A percentile compares a stretch with the other conserved stretches of the same genome.
These are phyloP conservation scores for Rhodomyrtus tomentosa DNA, from an alignment of 345 rosid species.

Conservation along the genomic window DNA sequence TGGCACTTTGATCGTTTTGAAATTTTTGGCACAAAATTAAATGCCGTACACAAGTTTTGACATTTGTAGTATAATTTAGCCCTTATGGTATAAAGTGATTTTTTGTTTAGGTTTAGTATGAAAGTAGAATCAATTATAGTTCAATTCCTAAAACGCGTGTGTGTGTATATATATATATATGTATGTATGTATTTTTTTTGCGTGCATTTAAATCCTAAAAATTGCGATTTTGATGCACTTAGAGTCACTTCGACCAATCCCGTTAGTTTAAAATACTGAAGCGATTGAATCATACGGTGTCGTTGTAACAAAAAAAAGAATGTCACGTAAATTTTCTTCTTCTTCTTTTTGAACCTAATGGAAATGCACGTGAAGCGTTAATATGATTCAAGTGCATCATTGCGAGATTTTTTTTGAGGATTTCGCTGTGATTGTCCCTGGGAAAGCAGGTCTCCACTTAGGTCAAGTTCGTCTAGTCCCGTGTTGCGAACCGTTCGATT, in stretches of 20 bases:
- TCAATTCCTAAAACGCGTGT: not conserved
- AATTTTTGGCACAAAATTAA: too few species aligned
- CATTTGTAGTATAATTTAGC: too few species aligned
- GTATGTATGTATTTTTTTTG: too few species aligned
- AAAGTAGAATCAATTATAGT: not conserved
- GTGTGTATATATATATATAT: too few species aligned
- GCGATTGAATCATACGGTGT: not conserved
- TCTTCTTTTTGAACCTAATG: not conserved
- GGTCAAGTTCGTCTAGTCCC: not conserved
- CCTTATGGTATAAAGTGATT: not conserved
- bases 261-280: too few species aligned
- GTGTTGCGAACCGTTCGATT: too few species aligned
- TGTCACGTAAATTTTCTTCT: not conserved
- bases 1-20: too few species aligned
- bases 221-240: not conserved
- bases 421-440: not conserved
- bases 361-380: not conserved
- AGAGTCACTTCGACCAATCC: not conserved
- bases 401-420: not conserved
- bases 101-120: not conserved
- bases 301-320: not conserved
- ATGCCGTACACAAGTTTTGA: too few species aligned
- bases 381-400: not conserved
- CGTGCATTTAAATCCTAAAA: not conserved
- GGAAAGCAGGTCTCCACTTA: not conserved